Conservation (phyloP, 2,329 filamentous ascomycete genomes). For the Xylariomycetidae sp. region DNA sequence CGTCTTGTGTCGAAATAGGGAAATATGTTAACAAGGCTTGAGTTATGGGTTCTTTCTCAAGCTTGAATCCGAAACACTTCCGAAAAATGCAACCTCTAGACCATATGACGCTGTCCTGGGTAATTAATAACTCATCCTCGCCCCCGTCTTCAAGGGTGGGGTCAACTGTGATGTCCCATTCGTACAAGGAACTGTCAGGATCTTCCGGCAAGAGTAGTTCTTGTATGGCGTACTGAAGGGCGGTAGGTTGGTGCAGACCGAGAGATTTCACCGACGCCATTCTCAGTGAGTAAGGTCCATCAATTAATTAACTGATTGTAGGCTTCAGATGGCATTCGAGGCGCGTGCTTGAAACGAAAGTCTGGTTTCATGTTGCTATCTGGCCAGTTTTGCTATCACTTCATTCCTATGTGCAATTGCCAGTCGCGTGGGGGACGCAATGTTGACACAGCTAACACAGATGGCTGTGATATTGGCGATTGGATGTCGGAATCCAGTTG, state of each 20-base stretch:
- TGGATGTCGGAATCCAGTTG: too few species aligned
- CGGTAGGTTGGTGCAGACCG: conserved; percentile 84
- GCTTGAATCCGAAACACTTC: conserved; percentile 78
- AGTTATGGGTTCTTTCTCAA: conserved; percentile 81
- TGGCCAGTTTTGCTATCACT: too few species aligned
- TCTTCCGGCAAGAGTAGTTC: conserved; percentile 72
- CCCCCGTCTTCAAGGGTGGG: conserved; percentile 33
- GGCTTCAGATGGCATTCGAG: too few species aligned
- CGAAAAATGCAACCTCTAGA: conserved; percentile 80
- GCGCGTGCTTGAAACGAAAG: too few species aligned
- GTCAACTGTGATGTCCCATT: conserved; percentile 63
- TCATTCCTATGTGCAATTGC: too few species aligned
- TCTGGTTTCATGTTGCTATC: too few species aligned
- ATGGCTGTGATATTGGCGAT: too few species aligned
- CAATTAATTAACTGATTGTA: too few species aligned
- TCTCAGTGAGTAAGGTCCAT: too few species aligned
- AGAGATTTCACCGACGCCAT: conserved; percentile 93
- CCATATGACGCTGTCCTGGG: conserved; percentile 77
- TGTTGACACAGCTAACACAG: too few species aligned
- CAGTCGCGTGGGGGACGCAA: too few species aligned
- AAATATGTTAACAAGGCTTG: conserved; percentile 86
- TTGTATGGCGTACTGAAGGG: conserved; percentile 74
- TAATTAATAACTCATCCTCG: conserved; percentile 78
- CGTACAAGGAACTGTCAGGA: conserved; percentile 61
- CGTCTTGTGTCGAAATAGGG: conserved; percentile 45